Conservation (phyloP, 1,284 basidiomycete genomes). For the Cutaneotrichosporon dermatis region DNA sequence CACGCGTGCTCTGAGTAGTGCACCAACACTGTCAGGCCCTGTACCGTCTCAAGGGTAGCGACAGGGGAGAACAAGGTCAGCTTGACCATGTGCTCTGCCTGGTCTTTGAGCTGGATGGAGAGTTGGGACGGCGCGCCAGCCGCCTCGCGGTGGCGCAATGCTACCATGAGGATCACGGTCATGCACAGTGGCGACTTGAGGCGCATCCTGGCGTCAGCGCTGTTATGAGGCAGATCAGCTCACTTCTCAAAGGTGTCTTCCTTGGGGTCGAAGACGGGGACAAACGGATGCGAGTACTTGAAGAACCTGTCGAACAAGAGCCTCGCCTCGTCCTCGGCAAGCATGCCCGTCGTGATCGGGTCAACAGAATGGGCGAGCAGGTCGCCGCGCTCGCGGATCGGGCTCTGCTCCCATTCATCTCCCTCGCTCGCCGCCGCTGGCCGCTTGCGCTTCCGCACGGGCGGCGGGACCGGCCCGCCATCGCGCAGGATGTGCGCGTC, state of each 20-base stretch:
- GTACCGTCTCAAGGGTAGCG: constrained; percentile 27
- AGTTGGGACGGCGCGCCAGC: constrained; percentile 13
- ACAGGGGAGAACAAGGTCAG: constrained; percentile 30
- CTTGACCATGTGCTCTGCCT: constrained; percentile 18
- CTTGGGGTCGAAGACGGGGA: constrained; percentile 29
- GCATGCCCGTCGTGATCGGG: constrained; percentile 18
- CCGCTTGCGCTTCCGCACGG: background rate
- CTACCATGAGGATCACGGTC: constrained; percentile 28
- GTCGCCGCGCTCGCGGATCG: constrained; percentile 13
- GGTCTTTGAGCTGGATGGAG: constrained; percentile 2
- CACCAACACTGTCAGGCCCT: constrained; percentile 19
- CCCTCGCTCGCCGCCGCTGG: background rate
- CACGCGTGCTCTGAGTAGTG: constrained; percentile 22
- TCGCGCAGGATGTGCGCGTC: constrained; percentile 1
- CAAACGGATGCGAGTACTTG: constrained; percentile 27
- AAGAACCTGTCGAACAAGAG: constrained; percentile 28
- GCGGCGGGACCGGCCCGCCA: background rate
- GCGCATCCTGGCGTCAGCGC: constrained; percentile 18
- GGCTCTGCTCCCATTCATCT: background rate
- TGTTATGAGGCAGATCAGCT: too few species aligned
- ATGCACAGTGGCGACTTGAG: constrained; percentile 26
- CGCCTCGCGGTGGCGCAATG: constrained; percentile 12
- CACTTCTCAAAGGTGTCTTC: constrained; percentile 32
- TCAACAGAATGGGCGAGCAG: constrained; percentile 12
- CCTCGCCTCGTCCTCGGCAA: constrained; percentile 17